Conservation (phyloP, 2,329 filamentous ascomycete genomes). For the Trichoderma koningii region DNA sequence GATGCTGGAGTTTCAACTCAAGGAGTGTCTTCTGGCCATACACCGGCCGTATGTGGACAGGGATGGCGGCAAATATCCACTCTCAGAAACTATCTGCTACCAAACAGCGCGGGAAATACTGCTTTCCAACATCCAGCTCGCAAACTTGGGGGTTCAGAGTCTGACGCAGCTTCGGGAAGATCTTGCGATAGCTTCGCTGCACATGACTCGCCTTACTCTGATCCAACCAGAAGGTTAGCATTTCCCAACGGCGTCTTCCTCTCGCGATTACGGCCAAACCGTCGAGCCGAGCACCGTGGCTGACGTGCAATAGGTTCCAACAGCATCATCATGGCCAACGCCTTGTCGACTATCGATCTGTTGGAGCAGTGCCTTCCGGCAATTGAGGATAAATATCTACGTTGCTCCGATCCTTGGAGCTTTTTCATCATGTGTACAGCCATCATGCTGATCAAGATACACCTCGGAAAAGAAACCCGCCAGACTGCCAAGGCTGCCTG, state of each 20-base stretch:
- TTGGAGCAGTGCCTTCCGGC: slow-evolving; percentile 17
- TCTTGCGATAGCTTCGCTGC: slow-evolving; percentile 4
- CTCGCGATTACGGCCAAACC: not conserved
- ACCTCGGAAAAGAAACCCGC: slow-evolving; percentile 11
- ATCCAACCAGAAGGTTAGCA: slow-evolving; percentile 9
- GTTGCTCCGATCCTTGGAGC: slow-evolving; percentile 9
- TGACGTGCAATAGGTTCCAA: not conserved
- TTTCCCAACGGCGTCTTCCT: not conserved
- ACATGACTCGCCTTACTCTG: slow-evolving; percentile 17
- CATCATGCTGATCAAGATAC: slow-evolving; percentile 20
- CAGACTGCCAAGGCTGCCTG: slow-evolving; percentile 17
- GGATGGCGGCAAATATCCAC: slow-evolving; percentile 12
- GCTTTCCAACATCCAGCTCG: not conserved
- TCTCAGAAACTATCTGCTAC: slow-evolving; percentile 19
- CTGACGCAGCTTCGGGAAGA: slow-evolving; percentile 16
- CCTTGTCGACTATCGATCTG: not conserved
- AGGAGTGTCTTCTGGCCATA: slow-evolving; percentile 3
- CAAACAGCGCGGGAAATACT: slow-evolving; percentile 18
- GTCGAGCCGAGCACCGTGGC: not conserved
- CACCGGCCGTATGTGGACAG: slow-evolving; percentile 10
- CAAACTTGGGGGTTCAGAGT: not conserved
- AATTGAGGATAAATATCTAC: slow-evolving; percentile 13
- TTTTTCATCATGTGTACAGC: slow-evolving; percentile 20
- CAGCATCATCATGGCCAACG: slow-evolving; percentile 17
- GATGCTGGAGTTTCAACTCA: slow-evolving; percentile 17